Base-by-base conservation (phyloP, 306 rosid genomes). In the Luffa acutangula region DNA sequence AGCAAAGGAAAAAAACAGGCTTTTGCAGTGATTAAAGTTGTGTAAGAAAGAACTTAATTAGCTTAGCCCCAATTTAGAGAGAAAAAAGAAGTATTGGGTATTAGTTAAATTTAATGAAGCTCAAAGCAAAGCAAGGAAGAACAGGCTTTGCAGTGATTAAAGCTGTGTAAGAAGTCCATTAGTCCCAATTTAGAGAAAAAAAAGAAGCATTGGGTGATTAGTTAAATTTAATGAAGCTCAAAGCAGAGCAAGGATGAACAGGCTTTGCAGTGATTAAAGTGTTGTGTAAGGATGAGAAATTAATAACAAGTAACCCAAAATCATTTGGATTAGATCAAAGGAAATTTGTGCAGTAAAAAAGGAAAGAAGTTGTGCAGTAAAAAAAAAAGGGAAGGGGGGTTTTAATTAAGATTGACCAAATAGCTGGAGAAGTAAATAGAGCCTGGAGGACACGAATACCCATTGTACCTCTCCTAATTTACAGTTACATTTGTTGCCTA, bases 401-500 rank as follows among this genome's bases (percentile, higher is more conserved):
- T 69, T 41, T 69, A 69, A 69, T 43, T 42, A 18, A 39, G 25
- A 42, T 20, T 70, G 53, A 70, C 76, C 76, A 45, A 21, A 70
- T 43, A 70, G 76, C 4, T 45, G 76, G 34, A 70, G n/a, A 43
- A 70, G 33, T 70, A 70, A 70, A 70, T 70, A 70, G 34, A 70
- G 52, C 56, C 56, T 70, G 76, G 76, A 70, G 76, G 36, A 43
- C 9, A 70, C 13, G 54, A 70, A 65, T 45, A 14, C 77, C 20
- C 59, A 48, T 25, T 72, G 39, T 48, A 48, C 58, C 77, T 25
- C 42, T 72, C 77, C 39, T 25, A 45, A 45, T 46, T 43, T 48
- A 17, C 73, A 31, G 18, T 20, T 5, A 45, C 37, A 45, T 42
- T 70, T 42, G 56, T 45, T 42, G 10, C 54, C 49, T 69, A 39